Evolutionary conservation across 2,329 filamentous ascomycete species (phyloP), one percentile per base, ranked within the genome.

Genomic region (Claviceps digitariae): DNA sequence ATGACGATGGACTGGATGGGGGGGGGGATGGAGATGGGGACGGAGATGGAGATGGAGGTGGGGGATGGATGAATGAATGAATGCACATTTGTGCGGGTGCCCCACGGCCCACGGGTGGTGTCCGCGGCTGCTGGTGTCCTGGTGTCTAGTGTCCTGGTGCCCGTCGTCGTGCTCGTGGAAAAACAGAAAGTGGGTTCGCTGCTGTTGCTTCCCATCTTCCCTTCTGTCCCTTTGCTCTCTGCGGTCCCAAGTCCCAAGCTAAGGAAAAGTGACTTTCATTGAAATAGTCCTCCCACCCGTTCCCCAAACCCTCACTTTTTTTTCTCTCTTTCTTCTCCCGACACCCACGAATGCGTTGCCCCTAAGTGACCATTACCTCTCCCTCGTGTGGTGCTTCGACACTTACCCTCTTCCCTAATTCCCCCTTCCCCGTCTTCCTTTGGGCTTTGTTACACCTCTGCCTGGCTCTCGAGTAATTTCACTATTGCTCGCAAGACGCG

Each of bases 281-380:
- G 66, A 70, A 70, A 70, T 67, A 70, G 60, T 64, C 63, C 61
- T 65, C 64, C 64, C 66, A 66, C 58, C 67, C 68, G 62, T 43
- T 55, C 60, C 60, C 57, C 51, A 53, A 29, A 13, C 50, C 51
- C 43, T 23, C 46, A 51, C 58, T 55, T 60, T 56, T 54, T 57
- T 60, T 61, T 63, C 62, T 64, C 63, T 65, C 64, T 65, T 66
- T 62, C 60, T 64, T 64, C 65, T 61, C 63, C 44, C 55, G 46
- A 52, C 69, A 75, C 73, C 73, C 72, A 74, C 72, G 73, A 73
- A 74, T 74, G 73, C 65, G 69, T 69, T 66, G 62, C 63, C 65
- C 67, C 66, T 66, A 69, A 68, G 67, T 66, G 63, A 63, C 66
- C 69, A 64, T 67, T 70, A 69, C 65, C 66, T 71, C 56, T 53